Evolutionary conservation across 345 rosid species (phyloP), one percentile per base, ranked within the genome.

Genomic region (Eucalyptus pumila): DNA sequence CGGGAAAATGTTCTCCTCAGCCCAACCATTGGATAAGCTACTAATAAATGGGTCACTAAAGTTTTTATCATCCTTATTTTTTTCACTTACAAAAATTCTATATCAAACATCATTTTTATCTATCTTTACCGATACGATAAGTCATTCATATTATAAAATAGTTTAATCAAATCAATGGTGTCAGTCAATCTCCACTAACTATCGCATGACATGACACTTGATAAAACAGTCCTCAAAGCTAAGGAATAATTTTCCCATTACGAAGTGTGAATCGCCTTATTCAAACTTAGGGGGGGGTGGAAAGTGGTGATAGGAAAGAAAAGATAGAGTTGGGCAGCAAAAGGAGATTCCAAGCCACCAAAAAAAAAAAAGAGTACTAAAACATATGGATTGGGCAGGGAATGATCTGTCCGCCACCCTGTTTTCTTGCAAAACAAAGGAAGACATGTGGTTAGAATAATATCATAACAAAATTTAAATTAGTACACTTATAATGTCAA

Each of bases 31-130:
- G 44, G 80, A 11, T 44, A 69, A 9, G 80, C 11, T 17, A 17
- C 12, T 8, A 17, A 15, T 67, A 32, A 67, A 32, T 2, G 2
- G 14, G 81, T 11, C 44, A 5, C 14, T 19, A 5, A 3, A 34
- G 14, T 37, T 72, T 69, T 72, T 1, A 21, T 19, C 14, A 1
- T 34, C 11, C 26, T 16, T 37, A 16, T 69, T 69, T 9, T 13
- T 34, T 72, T 72, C 4, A 5, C 45, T 21, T 5, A 4, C 10
- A 5, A 9, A 37, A n/a, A 10, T 37, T 10, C 0, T 17, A 5
- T 19, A 37, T 40, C 9, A 2, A 19, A 72, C 8, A 19, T 19
- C 8, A 19, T 72, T 24, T 19, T 5, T 0, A 72, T 72, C 2
- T 10, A 21, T 37, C 45, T 3, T 0, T 3, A 34, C 10, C 4